Base-by-base conservation (phyloP, 2,329 filamentous ascomycete species). In the Cytospora chrysosperma region DNA sequence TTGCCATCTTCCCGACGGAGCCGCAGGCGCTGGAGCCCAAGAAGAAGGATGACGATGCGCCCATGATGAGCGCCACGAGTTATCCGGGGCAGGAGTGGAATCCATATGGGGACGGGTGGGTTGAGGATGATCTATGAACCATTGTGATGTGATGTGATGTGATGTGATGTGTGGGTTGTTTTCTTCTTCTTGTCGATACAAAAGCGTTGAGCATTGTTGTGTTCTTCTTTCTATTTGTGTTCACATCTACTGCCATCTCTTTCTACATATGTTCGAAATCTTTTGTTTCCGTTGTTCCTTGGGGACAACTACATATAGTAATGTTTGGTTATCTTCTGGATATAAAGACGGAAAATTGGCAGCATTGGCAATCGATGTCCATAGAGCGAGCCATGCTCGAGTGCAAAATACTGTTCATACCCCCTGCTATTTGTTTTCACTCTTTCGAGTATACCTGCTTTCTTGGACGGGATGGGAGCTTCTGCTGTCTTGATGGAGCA, bases 1-100 rank as follows among this genome's bases (percentile, higher is more conserved):
- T 85, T 27, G 74, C 78, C 12, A 73, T 74, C 69, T 71, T 76
- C 60, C 69, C 72, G 17, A 70, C 70, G 17, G 72, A 75, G 62
- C 68, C 70, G 10, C 69, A 71, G 59, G 67, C 67, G 52, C 61
- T 55, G 15, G 61, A 74, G 8, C 72, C 75, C 27, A 75, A 75
- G 30, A 74, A 75, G 55, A 74, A 77, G 49, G 76, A 79, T 34
- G 77, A 80, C n/a, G 78, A 80, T 17, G 72, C 77, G 70, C 81
- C 83, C 15, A 77, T 81, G 64, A 90, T 91, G 88, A 82, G 79
- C 55, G 87, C 87, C 8, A 88, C 86, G 15, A 87, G 83, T 71
- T 91, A 90, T 73, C 88, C 88, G 0, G 88, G 88, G 0, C 86
- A 89, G 75, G 88, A 90, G 72, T 91, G 88, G 87, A 84, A 84